A percentile compares a stretch with the other conserved stretches of the same genome.
Evolutionary conservation across 2,329 filamentous ascomycete genomes (phyloP).

Genomic region (Spiromastix sp.): DNA sequence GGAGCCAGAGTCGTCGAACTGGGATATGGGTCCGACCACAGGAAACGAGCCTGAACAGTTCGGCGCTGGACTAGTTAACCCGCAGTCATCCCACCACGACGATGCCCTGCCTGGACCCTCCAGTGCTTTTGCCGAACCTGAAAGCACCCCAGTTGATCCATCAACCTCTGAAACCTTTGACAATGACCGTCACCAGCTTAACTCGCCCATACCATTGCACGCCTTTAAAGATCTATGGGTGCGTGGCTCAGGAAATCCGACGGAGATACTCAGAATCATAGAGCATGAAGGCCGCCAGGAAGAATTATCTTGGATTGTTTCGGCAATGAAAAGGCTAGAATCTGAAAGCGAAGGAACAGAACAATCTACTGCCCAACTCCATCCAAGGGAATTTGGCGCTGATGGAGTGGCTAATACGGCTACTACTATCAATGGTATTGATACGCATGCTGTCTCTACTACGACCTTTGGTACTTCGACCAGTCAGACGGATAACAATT

Average conservation of each 20-base stretch:
- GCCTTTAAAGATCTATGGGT: constrained; percentile 47
- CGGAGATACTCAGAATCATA: constrained; percentile 51
- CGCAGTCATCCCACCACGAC: neutral
- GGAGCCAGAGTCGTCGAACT: neutral
- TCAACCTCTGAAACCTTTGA: neutral
- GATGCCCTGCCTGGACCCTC: neutral
- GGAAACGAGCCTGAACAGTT: neutral
- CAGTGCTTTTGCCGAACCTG: neutral
- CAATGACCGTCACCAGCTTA: neutral
- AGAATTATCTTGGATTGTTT: constrained; percentile 50
- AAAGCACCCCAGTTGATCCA: neutral
- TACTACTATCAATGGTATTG: too few relatives aligned
- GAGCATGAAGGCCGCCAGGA: constrained; percentile 50
- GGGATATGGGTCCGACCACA: neutral
- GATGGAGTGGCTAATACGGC: neutral
- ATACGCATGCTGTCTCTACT: too few relatives aligned
- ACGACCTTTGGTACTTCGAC: too few relatives aligned
- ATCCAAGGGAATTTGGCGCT: too few relatives aligned
- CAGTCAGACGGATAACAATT: too few relatives aligned
- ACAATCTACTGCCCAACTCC: too few relatives aligned
- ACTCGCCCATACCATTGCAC: constrained; percentile 26
- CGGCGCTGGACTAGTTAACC: neutral
- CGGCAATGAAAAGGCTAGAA: constrained; percentile 36
- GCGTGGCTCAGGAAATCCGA: constrained; percentile 49
- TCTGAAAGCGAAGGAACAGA: constrained; percentile 1